phyloP scores from a whole-genome alignment of 148 eudicot genomes.

The Rheum nobile region DNA sequence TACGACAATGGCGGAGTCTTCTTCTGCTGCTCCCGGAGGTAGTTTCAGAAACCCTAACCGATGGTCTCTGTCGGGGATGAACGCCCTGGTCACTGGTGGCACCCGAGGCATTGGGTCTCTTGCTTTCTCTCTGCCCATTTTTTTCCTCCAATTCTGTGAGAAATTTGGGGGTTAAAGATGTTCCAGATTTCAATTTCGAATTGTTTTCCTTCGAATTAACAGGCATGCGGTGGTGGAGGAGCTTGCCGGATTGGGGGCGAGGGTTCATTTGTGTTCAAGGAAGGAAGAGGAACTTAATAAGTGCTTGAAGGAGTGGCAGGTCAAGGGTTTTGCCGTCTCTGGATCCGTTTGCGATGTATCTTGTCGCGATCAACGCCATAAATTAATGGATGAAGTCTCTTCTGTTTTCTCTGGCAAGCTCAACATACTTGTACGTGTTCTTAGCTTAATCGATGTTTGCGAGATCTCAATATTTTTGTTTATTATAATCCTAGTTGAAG shows the following conservation, averaged over 20 bases:
- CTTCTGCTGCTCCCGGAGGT: not conserved
- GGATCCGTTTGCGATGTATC: constrained; percentile 74
- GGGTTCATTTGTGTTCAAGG: constrained; percentile 68
- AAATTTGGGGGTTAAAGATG: not conserved
- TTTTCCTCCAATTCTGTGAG: not conserved
- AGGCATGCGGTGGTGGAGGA: constrained; percentile 84
- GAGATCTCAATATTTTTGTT: not conserved
- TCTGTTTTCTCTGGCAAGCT: constrained; percentile 66
- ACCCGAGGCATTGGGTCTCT: constrained; percentile 90
- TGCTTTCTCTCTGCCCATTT: not conserved
- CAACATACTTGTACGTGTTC: constrained; percentile 62
- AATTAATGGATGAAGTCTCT: constrained; percentile 48
- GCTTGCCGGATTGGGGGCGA: constrained; percentile 61
- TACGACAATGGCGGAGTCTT: not conserved
- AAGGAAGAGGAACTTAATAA: constrained; percentile 55
- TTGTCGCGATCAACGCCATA: constrained; percentile 33
- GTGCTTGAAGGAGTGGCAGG: constrained; percentile 59
- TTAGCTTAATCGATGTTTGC: not conserved
- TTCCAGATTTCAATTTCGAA: not conserved
- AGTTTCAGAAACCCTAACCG: constrained; percentile 15
- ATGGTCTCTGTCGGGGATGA: constrained; percentile 71
- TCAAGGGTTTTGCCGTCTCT: constrained; percentile 49
- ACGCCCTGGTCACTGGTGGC: constrained; percentile 94
- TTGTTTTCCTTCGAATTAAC: constrained; percentile 4
- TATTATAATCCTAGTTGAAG: too few relatives aligned